Base-by-base conservation (phyloP, 805 yeast species). In the Monosporozyma servazzii region DNA sequence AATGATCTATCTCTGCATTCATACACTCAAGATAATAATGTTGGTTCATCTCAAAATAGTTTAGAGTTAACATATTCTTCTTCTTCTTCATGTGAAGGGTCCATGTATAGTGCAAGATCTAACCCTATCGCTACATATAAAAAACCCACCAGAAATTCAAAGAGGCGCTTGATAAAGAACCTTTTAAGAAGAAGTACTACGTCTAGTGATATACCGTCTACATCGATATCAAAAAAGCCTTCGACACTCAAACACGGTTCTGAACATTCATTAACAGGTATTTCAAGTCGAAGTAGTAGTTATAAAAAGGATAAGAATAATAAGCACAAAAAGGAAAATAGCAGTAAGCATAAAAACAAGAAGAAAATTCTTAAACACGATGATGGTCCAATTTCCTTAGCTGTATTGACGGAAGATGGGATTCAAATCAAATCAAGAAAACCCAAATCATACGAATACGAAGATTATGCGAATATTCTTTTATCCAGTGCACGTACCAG, bases 341-440 rank as follows among this genome's bases (percentile, higher is more conserved):
- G n/a, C 5, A 4, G 13, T 15, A 37, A 37, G 8, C 15, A 7
- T 37, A 37, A 37, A 18, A 18, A 2, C 13, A 46, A 46, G 21
- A 39, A 36, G 20, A 37, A 36, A 20, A 18, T n/a, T 21, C 45
- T 46, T 17, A 40, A 48, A 29, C 25, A 44, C 42, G 55, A 51
- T 30, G 48, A 44, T 39, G 55, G 54, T 17, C 58, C 58, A 9
- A 53, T 55, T 15, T 55, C 59, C 3, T 48, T 54, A 15, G 72
- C 73, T 15, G 51, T 63, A 6, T 53, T 70, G 13, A 60, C 64
- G 1, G 72, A 69, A 20, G 61, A 60, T 5, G 75, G 74, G 1
- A 66, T 71, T 40, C 45, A 63, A 40, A 60, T 70, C 17, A 70
- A 63, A 49, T 65, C 67, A 21, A 47, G 49, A n/a, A 48, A 44